Evolutionary conservation across 352 stramenopile species (phyloP), one percentile per base, ranked within the genome.

Genomic region (Globisporangium apiculatum): DNA sequence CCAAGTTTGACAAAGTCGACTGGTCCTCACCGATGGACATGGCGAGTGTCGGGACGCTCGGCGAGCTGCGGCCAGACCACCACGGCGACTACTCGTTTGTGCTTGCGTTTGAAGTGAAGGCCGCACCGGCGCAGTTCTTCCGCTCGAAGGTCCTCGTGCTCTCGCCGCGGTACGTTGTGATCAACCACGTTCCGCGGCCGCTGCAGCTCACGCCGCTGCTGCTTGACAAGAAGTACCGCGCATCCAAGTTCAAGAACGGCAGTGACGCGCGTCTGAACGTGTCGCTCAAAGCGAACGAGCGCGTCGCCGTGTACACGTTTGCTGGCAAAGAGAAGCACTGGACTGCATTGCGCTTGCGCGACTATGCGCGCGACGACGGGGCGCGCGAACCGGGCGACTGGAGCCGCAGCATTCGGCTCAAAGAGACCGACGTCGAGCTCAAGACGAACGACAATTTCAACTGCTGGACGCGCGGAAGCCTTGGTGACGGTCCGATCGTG

Each of bases 131-230:
- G 0, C 86, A 94, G 58, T 95, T 94, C 51, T 87, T 83, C 61
- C 70, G 82, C 5, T 87, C 86, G 8, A 94, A 92, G 67, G 87
- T 95, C 45, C 63, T 93, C 36, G 68, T 86, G 2, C 74, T 95
- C 45, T 86, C 83, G 14, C 86, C 86, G 11, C 79, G 86, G 6
- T 93, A 82, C 58, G 69, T 94, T 37, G 58, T 95, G 12, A 57
- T 88, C 45, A 94, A 86, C 48, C 67, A 68, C 41, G 76, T 93
- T 0, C 67, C 72, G 4, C 75, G 84, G 18, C 57, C 69, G 15
- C 54, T 95, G 24, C 78, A 95, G 51, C 61, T 93, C 36, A 88
- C 77, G 7, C 84, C 84, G 0, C 56, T 95, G 48, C 72, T 87
- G 41, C 42, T 95, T n/a, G 76, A 91, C 60, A 94, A 95, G 58